Percentiles rank a stretch among this genome's conserved stretches.
Evolutionary conservation across 805 yeast species (phyloP).

Genomic region (Nematodospora valgi): DNA sequence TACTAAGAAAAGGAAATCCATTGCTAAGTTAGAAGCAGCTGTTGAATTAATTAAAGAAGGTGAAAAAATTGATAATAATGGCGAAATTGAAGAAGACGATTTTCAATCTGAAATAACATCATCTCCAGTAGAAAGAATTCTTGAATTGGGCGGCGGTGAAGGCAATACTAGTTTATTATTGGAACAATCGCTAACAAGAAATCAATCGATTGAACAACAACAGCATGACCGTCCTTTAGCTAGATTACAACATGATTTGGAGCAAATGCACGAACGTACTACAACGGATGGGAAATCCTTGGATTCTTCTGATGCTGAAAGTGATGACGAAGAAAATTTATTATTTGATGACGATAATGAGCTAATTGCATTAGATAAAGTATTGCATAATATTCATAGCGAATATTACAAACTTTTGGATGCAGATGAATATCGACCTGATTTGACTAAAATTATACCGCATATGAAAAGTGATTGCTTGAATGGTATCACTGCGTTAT

Average conservation of each 20-base stretch:
- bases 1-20: conserved; percentile 54
- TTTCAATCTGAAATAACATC: conserved; percentile 11
- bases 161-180: conserved; percentile 46
- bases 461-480: conserved; percentile 68
- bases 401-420: conserved; percentile 54
- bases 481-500: conserved; percentile 63
- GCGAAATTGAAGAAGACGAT: conserved; percentile 7
- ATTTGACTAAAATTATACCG: conserved; percentile 70
- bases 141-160: conserved; percentile 46
- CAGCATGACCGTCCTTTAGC: conserved; percentile 83
- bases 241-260: conserved; percentile 71
- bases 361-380: conserved; percentile 56
- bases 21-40: conserved; percentile 51
- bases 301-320: conserved; percentile 20
- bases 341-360: conserved; percentile 81
- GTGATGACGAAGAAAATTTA: conserved; percentile 47
- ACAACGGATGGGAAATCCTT: conserved; percentile 12
- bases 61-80: conserved; percentile 2
- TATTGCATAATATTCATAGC: conserved; percentile 60
- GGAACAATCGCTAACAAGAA: conserved; percentile 60
- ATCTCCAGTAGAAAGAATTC: conserved; percentile 48
- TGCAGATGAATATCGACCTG: conserved; percentile 39
- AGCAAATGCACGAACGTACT: conserved; percentile 25
- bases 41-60: conserved; percentile 1
- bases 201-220: conserved; percentile 72